Percentiles rank a stretch among this genome's conserved stretches.
phyloP scores from a whole-genome alignment of 495 filamentous ascomycete species.

The Massariosphaeria phaeospora region DNA sequence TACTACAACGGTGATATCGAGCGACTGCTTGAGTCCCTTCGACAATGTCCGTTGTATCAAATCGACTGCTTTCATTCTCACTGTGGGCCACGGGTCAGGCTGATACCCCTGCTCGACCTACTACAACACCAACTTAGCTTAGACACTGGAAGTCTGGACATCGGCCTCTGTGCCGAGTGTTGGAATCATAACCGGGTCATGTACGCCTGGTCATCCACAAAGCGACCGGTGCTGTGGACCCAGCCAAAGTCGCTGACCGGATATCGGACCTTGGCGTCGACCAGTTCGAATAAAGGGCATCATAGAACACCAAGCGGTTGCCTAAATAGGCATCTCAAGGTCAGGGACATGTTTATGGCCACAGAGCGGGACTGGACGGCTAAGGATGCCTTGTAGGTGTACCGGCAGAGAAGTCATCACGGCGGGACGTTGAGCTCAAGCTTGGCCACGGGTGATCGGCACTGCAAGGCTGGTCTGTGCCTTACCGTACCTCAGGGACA shows the following conservation, averaged over 20 bases:
- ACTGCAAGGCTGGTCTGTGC: constrained; percentile 13
- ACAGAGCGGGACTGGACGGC: constrained; percentile 56
- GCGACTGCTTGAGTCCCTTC: constrained; percentile 50
- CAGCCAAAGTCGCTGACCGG: constrained; percentile 8
- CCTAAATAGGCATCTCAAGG: constrained; percentile 26
- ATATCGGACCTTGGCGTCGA: not conserved
- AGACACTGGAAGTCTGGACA: constrained; percentile 31
- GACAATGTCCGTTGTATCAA: constrained; percentile 69
- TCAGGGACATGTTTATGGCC: constrained; percentile 54
- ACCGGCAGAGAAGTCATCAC: not conserved
- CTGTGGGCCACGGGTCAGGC: constrained; percentile 65
- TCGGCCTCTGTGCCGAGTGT: constrained; percentile 45
- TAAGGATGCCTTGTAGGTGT: constrained; percentile 10
- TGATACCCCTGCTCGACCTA: constrained; percentile 64
- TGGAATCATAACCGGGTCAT: constrained; percentile 43
- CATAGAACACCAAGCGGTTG: constrained; percentile 19
- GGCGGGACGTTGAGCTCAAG: not conserved
- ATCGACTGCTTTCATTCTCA: constrained; percentile 71
- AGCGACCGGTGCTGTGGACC: constrained; percentile 40
- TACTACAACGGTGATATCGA: constrained; percentile 47
- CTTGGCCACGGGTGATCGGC: not conserved
- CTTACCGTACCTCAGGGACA: not conserved
- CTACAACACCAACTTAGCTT: constrained; percentile 45
- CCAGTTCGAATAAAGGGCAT: not conserved
- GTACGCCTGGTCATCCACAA: constrained; percentile 38